Evolutionary conservation across 768 basidiomycete species (phyloP).

Genomic region (Auriscalpium vulgare): DNA sequence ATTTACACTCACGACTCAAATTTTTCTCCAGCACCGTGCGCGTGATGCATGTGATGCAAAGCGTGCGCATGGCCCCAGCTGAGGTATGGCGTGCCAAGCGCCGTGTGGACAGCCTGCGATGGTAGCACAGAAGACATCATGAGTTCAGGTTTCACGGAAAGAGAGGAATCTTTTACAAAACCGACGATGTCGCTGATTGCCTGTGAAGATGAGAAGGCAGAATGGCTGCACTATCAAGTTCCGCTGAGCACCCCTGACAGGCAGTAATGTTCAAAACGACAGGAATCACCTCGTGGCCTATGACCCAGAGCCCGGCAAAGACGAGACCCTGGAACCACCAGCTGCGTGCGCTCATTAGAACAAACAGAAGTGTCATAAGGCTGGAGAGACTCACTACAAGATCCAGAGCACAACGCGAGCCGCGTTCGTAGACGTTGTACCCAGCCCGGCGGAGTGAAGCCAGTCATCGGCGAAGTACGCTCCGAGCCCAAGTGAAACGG

Average conservation of each 20-base stretch:
- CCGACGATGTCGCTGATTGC: neutral
- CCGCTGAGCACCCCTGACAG: neutral
- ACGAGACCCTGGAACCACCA: neutral
- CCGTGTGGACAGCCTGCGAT: neutral
- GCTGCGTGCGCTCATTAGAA: neutral
- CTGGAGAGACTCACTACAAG: too few species aligned
- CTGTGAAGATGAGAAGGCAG: neutral
- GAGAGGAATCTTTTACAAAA: neutral
- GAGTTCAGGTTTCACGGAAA: neutral
- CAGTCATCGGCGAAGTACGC: neutral
- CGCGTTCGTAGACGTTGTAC: too few species aligned
- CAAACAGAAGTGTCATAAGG: too few species aligned
- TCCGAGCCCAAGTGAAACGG: neutral
- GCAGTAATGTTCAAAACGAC: neutral
- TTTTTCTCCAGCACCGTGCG: too few species aligned
- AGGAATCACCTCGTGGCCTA: neutral
- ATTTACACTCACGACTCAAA: too few species aligned
- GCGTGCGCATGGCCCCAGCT: neutral
- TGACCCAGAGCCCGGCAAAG: neutral
- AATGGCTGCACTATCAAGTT: neutral
- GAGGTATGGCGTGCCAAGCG: neutral
- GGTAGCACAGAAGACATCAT: neutral
- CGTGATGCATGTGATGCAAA: neutral
- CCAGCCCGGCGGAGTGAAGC: too few species aligned
- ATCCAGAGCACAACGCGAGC: too few species aligned